Base-by-base conservation (phyloP, 768 basidiomycete species). In the Boletus huronensis region DNA sequence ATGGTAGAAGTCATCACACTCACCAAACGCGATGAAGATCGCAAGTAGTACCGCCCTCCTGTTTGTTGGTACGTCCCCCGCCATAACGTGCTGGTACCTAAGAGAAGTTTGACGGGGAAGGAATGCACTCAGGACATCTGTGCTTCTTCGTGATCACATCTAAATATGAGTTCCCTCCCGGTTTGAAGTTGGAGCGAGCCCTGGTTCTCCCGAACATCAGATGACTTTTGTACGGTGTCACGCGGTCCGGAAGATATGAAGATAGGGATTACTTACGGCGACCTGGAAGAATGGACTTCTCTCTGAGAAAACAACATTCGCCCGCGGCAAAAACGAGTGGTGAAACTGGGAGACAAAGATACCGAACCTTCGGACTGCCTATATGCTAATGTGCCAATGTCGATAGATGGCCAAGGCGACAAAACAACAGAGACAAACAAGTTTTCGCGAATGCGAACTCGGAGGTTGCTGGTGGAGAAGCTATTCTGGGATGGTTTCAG, bases 11-110 rank as follows among this genome's bases (percentile, higher is more conserved):
- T 32, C 23, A 40, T 17, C 7, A 9, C 28, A 74, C 79, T 61
- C 67, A 83, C 86, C 87, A 59, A 89, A 89, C 21, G 86, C 87
- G 60, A 87, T 82, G 71, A 88, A 89, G 34, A 82, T 73, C 38
- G 85, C 85, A 46, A 88, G 75, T 34, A 82, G 72, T 40, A 87
- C 79, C 10, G 85, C 84, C 68, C 78, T 80, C 51, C 71, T 76
- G 66, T 83, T 87, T n/a, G 79, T 84, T 39, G 83, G 81, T 53
- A 83, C 73, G 48, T 79, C 82, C 61, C 68, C 66, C 46, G 68
- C 61, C 66, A 70, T 68, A 31, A 19, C 8, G 53, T 43, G 48
- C n/a, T 43, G 29, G 47, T 32, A 34, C 43, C 49, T 17, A 50
- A 26, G 43, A 49, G 47, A 48, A 44, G 16, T 35, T 17, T n/a